Percentiles rank a stretch among this genome's conserved stretches.
Evolutionary conservation across 75 land plant species (phyloP).

Genomic region (Pinus albicaulis): DNA sequence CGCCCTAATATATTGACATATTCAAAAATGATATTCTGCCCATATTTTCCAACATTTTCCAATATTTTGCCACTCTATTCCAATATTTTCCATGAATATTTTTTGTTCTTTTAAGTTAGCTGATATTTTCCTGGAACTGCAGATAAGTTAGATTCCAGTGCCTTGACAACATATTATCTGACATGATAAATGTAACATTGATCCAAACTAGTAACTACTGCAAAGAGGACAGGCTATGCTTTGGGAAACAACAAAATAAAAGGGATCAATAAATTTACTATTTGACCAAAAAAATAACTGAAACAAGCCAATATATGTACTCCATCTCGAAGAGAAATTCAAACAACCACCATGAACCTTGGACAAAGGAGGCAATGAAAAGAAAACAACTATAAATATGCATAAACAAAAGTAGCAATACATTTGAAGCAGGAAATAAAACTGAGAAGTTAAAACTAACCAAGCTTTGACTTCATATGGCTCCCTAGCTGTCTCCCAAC

Average conservation of each 20-base stretch:
- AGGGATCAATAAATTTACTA: too few relatives aligned
- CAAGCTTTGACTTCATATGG: slow-evolving; percentile 94
- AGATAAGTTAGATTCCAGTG: too few relatives aligned
- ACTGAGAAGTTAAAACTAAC: slow-evolving; percentile 24
- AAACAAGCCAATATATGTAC: neutral
- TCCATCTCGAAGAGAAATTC: neutral
- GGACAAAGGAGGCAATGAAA: neutral
- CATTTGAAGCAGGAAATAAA: neutral
- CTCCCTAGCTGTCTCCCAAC: slow-evolving; percentile 93
- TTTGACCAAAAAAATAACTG: neutral
- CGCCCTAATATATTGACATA: too few relatives aligned
- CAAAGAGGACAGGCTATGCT: neutral
- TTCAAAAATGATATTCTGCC: too few relatives aligned
- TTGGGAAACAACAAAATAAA: neutral
- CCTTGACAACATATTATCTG: too few relatives aligned
- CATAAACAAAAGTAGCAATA: neutral
- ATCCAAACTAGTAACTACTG: neutral
- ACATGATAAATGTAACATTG: too few relatives aligned
- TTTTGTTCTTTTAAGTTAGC: too few relatives aligned
- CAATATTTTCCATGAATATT: too few relatives aligned
- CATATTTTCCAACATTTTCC: too few relatives aligned
- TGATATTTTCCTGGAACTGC: too few relatives aligned
- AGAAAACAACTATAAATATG: neutral
- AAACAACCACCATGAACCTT: neutral
- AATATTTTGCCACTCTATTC: too few relatives aligned